Base-by-base conservation (phyloP, 2,329 filamentous ascomycete species). In the Diaporthe sp. region DNA sequence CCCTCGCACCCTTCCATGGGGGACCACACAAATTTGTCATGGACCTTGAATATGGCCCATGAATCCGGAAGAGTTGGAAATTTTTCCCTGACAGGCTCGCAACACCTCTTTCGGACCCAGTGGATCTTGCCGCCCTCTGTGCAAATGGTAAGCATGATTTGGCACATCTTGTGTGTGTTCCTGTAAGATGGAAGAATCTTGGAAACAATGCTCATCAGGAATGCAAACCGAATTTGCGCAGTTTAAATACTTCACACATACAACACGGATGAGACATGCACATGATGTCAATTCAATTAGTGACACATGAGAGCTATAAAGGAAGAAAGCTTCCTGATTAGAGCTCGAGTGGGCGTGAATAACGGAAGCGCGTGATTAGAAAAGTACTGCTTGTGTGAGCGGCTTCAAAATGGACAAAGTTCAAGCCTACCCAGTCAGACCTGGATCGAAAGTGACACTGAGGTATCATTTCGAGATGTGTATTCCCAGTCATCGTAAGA, bases 1-100 rank as follows among this genome's bases (percentile, higher is more conserved):
- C 71, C 58, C 34, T 55, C n/a, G 22, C 71, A 73, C 12, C 58
- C 58, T 44, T 65, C 49, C 58, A 73, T 65, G 6, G 71, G 71
- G 13, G 59, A 73, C 71, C 71, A 73, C 25, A 44, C 12, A 13
- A 73, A 55, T 22, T 28, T 57, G 5, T 37, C 46, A 22, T 44
- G 46, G 49, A 73, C 58, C n/a, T 65, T 28, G 19, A n/a, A 46
- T 10, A 44, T 55, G 10, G n/a, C 51, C 58, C 71, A 57, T 9
- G 13, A 42, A 4, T 31, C 37, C 2, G 58, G 46, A 31, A 73
- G 71, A 1, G 8, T 34, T 12, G 49, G 37, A 12, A 46, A 73
- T 0, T 28, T 65, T 19, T 37, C 8, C 31, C 28, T 28, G 5
- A 65, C 71, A 0, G 58, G 22, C 37, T 73, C 15, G 17, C 58